Conservation (phyloP, 805 yeast species). For the Kodamaea nitidulidarum region DNA sequence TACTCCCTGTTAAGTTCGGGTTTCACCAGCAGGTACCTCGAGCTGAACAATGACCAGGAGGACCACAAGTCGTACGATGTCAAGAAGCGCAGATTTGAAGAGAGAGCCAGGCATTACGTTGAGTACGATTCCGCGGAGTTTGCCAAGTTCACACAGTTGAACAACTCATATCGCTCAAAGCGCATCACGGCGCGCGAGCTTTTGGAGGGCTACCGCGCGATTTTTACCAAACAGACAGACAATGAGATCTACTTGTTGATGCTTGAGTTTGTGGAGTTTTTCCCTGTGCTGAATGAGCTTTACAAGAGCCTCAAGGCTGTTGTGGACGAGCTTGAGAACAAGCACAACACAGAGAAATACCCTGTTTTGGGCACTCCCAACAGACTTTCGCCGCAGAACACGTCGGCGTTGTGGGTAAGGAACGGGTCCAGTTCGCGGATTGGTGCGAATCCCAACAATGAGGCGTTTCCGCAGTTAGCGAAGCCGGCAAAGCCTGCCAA, state of each 20-base stretch:
- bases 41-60: conserved; percentile 21
- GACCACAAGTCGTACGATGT: conserved; percentile 41
- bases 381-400: conserved; percentile 4
- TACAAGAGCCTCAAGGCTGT: conserved; percentile 33
- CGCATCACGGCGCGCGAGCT: conserved; percentile 48
- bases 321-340: conserved; percentile 19
- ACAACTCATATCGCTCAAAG: conserved; percentile 44
- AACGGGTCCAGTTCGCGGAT: conserved; percentile 1
- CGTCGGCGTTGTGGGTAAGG: conserved; percentile 14
- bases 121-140: conserved; percentile 48
- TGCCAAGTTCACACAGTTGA: conserved; percentile 46
- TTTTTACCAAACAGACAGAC: conserved; percentile 41
- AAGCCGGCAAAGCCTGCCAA: conserved; percentile 20
- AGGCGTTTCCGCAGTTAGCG: conserved; percentile 33
- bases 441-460: conserved; percentile 15
- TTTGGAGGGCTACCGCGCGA: conserved; percentile 37
- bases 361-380: conserved; percentile 42
- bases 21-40: conserved; percentile 28
- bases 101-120: conserved; percentile 78
- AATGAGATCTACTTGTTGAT: conserved; percentile 57
- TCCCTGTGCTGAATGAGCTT: conserved; percentile 44
- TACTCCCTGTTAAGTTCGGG: conserved; percentile 65
- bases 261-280: conserved; percentile 57
- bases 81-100: conserved; percentile 65
- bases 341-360: conserved; percentile 36